Percentiles rank a stretch among this genome's conserved stretches.
Evolutionary conservation across 2,329 filamentous ascomycete species (phyloP).

Genomic region (Diaporthe destruens): DNA sequence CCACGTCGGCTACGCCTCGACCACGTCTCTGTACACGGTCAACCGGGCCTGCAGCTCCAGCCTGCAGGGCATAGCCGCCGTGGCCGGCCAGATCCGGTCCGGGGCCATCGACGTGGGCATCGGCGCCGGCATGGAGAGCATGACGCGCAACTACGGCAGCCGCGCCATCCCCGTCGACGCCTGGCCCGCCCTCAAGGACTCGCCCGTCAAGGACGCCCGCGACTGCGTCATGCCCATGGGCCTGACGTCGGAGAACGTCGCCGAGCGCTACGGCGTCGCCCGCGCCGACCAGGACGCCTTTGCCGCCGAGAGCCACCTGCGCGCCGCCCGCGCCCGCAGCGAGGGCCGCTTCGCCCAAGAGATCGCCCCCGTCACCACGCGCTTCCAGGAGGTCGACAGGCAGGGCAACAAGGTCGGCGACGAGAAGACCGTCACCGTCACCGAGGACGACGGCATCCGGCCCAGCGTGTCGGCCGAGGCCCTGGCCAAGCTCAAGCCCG

Average conservation of each 20-base stretch:
- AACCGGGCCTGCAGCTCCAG: conserved; percentile 89
- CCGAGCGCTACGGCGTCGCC: conserved; percentile 78
- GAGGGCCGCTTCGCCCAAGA: conserved; percentile 80
- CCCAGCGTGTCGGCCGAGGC: conserved; percentile 75
- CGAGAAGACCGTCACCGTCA: conserved; percentile 74
- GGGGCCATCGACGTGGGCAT: conserved; percentile 81
- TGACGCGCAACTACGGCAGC: conserved; percentile 90
- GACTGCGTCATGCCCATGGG: conserved; percentile 98
- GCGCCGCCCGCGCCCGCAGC: conserved; percentile 78
- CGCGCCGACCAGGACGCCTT: conserved; percentile 86
- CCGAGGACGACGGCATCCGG: conserved; percentile 86
- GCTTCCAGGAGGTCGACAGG: conserved; percentile 74
- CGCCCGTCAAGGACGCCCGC: conserved; percentile 74
- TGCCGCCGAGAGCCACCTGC: conserved; percentile 78
- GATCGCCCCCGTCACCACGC: conserved; percentile 83
- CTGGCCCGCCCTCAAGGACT: conserved; percentile 80
- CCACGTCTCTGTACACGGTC: conserved; percentile 84
- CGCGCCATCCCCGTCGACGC: conserved; percentile 86
- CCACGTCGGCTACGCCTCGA: conserved; percentile 81
- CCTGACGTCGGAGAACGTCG: conserved; percentile 89
- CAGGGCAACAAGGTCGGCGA: conserved; percentile 67
- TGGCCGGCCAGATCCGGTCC: conserved; percentile 81
- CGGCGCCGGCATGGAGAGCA: conserved; percentile 94
- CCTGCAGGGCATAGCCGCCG: conserved; percentile 79
- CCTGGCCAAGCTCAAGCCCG: conserved; percentile 85